Base-by-base conservation (phyloP, 495 filamentous ascomycete species). In the Hyaloscypha finlandica region DNA sequence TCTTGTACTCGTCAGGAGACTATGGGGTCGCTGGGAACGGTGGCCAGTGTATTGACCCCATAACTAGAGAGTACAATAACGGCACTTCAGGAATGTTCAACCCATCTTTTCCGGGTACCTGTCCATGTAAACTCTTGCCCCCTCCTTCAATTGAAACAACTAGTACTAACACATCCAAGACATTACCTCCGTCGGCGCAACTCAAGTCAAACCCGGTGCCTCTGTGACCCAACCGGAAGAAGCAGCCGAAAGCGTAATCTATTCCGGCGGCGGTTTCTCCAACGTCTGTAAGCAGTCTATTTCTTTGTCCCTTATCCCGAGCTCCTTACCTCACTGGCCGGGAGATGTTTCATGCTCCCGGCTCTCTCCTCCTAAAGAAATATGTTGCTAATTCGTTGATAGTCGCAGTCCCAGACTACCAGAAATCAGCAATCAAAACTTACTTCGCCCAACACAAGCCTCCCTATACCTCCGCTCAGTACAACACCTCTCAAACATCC, bases 221-320 rank as follows among this genome's bases (percentile, higher is more conserved):
- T 37, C 52, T 12, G 59, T 70, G 4, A 66, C 64, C n/a, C 59
- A 64, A 22, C 68, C 68, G 32, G 68, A 70, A 64, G 45, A 62
- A 63, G 68, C 68, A 22, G 59, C 64, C n/a, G 64, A 70, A 32
- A 22, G 6, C 6, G 64, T 67, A 14, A 76, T 79, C 72, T 71
- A 71, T 20, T 78, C 78, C 32, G 78, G 81, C 25, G 83, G 83
- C 29, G 82, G 83, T 11, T 85, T 85, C 68, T 75, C 71, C 66
- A 81, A 84, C 73, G 60, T 80, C 57, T 85, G 25, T 25, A 25
- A 25, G 25, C 25, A 25, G 25, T 25, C 25, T 25, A 25, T 25
- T 25, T 25, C 25, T 25, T 25, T 25, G 25, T 2, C 25, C 25
- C 25, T 1, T 25, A 25, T 25, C 25, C 25, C 25, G 25, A 25